Percentiles rank a stretch among this genome's conserved stretches.
These are phyloP conservation scores for Paradendryphiella salina DNA, from an alignment of 2,329 filamentous ascomycete genomes.

Conservation along the genomic window DNA sequence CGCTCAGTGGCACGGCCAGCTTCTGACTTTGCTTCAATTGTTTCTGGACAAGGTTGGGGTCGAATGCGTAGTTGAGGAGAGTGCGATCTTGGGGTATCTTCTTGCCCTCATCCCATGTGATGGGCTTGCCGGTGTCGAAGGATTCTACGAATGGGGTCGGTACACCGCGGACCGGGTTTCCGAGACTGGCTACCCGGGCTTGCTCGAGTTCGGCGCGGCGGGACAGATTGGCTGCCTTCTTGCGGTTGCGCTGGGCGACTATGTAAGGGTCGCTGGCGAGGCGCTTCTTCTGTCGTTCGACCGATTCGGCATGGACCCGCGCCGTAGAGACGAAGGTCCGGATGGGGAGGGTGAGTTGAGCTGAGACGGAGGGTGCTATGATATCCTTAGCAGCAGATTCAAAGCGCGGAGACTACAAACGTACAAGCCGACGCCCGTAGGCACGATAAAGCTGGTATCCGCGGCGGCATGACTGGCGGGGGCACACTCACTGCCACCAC, in stretches of 20 bases:
- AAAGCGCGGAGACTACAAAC: not conserved
- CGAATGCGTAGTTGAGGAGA: constrained; percentile 77
- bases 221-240: constrained; percentile 79
- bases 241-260: constrained; percentile 77
- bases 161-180: constrained; percentile 78
- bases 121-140: constrained; percentile 64
- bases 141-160: constrained; percentile 82
- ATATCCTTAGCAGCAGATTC: constrained; percentile 2
- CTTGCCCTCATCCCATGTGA: constrained; percentile 23
- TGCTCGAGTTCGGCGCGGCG: constrained; percentile 70
- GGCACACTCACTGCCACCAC: constrained; percentile 7
- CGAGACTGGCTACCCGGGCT: constrained; percentile 66
- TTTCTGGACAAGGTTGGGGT: constrained; percentile 65
- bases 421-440: constrained; percentile 49
- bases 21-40: constrained; percentile 69
- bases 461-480: constrained; percentile 51
- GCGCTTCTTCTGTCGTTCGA: constrained; percentile 57
- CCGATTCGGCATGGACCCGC: constrained; percentile 58
- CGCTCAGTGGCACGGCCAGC: constrained; percentile 62
- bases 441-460: constrained; percentile 51
- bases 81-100: constrained; percentile 34
- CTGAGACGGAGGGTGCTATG: constrained; percentile 25
- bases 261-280: constrained; percentile 79
- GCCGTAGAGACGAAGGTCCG: constrained; percentile 65
- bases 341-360: constrained; percentile 58